Evolutionary conservation across 2,329 filamentous ascomycete species (phyloP), one percentile per base, ranked within the genome.

Genomic region (Cladosporium austrohemisphaericum): DNA sequence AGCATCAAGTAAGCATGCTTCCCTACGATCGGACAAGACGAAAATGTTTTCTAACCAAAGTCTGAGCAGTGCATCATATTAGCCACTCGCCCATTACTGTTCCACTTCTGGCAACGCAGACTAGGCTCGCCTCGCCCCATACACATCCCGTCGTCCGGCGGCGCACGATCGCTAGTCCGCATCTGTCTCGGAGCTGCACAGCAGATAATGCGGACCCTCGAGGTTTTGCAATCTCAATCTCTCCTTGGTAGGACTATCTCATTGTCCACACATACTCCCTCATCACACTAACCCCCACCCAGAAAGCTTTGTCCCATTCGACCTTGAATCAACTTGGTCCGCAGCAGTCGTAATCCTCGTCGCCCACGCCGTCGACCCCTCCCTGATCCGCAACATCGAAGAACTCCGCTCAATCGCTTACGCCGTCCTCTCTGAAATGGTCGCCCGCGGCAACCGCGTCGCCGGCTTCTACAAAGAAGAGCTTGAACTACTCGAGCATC

Each of bases 81-180:
- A 2, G 48, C 53, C 16, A 52, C 35, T 25, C 52, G 36, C 36
- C 44, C 44, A 11, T 49, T 75, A 3, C 51, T 74, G 2, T 74
- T 73, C 49, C 72, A 67, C 49, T 71, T 73, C 29, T 49, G 50
- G 40, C 45, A 53, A 11, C 41, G 31, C 6, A 38, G 46, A 26
- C 41, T 53, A 9, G 50, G 38, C 16, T 44, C 46, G 11, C 23
- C 26, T 1, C 48, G 40, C 11, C 40, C 45, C 19, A 29, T 52
- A n/a, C 51, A 47, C 25, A 37, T 55, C 1, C 41, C 50, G 3
- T 55, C 53, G 5, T 33, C 38, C 11, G 48, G 38, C 2, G 48
- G 44, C 14, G 51, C 48, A 11, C 41, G 53, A 22, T 50, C 50
- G 10, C 22, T 55, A 3, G 36, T 55, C 2, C 47, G 48, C 4